These are phyloP conservation scores for Pseudogymnoascus sp. DNA, from an alignment of 2,329 filamentous ascomycete genomes.

Conservation along the genomic window DNA sequence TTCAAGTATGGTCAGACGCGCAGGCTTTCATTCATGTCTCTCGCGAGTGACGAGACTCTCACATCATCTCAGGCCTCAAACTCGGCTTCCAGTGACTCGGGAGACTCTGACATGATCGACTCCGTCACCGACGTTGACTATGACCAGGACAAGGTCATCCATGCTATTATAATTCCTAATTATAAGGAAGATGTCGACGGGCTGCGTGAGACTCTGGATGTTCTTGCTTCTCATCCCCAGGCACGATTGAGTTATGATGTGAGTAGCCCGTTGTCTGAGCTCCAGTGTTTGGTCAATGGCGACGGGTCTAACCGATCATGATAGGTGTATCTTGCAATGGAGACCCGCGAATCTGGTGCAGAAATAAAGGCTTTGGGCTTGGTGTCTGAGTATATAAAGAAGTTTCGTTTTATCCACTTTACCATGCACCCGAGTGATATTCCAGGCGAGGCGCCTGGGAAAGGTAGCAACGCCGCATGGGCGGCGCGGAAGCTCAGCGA, in stretches of 20 bases:
- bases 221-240: constrained; percentile 57
- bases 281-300: neutral
- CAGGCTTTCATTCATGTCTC: constrained; percentile 44
- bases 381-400: constrained; percentile 53
- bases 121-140: constrained; percentile 39
- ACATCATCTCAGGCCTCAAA: constrained; percentile 32
- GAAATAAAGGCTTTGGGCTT: constrained; percentile 53
- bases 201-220: constrained; percentile 57
- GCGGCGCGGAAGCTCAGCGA: constrained; percentile 57
- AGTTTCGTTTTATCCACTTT: constrained; percentile 58
- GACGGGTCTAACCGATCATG: neutral
- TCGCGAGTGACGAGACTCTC: constrained; percentile 48
- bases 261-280: constrained; percentile 31
- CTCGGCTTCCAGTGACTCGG: constrained; percentile 35
- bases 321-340: constrained; percentile 65
- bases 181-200: constrained; percentile 66
- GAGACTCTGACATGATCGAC: constrained; percentile 34
- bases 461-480: constrained; percentile 67
- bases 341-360: constrained; percentile 54
- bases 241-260: constrained; percentile 60
- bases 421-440: constrained; percentile 59
- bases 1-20: constrained; percentile 41
- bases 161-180: constrained; percentile 63
- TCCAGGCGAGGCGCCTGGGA: constrained; percentile 60
- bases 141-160: constrained; percentile 41